Percentiles rank a stretch among this genome's conserved stretches.
phyloP scores from a whole-genome alignment of 129 eudicot genomes.

The Lactuca sativa region DNA sequence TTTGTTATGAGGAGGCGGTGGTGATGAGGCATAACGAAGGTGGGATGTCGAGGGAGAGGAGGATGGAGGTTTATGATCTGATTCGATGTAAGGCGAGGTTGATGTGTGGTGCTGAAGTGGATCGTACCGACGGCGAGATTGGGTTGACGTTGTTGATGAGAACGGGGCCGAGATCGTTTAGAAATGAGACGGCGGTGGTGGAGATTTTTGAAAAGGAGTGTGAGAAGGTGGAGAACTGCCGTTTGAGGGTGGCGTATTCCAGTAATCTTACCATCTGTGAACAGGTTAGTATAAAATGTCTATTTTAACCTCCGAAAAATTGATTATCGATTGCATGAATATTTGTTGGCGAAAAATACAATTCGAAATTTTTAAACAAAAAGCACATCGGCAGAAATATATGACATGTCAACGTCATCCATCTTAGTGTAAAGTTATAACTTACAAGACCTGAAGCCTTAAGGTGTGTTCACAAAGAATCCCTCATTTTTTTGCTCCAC shows the following conservation, averaged over 20 bases:
- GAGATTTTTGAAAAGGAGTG: slow-evolving; percentile 59
- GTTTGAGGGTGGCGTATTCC: slow-evolving; percentile 57
- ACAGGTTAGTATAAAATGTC: slow-evolving; percentile 44
- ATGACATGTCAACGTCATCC: no score
- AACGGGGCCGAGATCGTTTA: slow-evolving; percentile 66
- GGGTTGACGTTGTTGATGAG: slow-evolving; percentile 73
- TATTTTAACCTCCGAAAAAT: background rate
- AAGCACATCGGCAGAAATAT: no score
- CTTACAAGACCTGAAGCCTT: no score
- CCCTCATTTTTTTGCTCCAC: no score
- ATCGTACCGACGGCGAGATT: slow-evolving; percentile 30
- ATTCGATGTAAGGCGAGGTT: slow-evolving; percentile 69
- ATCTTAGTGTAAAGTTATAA: no score
- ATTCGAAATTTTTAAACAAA: no score
- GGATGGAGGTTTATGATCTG: slow-evolving; percentile 66
- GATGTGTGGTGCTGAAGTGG: slow-evolving; percentile 40
- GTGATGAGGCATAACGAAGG: slow-evolving; percentile 89
- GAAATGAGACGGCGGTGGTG: slow-evolving; percentile 61
- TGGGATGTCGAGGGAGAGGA: slow-evolving; percentile 68
- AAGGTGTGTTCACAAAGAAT: no score
- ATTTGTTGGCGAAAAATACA: no score
- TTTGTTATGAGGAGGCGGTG: slow-evolving; percentile 81
- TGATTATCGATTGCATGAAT: no score
- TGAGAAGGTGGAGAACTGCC: slow-evolving; percentile 51
- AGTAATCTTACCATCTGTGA: slow-evolving; percentile 74